Conservation (phyloP, 768 basidiomycete species). For the Mycena albidolilacea region DNA sequence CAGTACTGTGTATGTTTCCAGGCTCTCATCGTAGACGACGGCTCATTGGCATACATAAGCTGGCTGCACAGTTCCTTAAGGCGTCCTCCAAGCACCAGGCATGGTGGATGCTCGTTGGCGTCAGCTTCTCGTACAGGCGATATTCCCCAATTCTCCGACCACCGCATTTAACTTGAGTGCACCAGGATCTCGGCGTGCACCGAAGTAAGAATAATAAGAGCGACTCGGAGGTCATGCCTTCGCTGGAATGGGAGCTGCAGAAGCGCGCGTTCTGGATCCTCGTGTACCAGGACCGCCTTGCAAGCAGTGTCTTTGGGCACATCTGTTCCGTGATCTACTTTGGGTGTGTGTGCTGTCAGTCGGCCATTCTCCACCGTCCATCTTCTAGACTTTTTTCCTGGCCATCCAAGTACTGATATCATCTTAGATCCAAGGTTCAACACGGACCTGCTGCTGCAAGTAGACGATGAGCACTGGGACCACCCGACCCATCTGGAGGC, state of each 20-base stretch:
- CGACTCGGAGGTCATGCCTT: neutral
- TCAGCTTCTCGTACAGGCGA: neutral
- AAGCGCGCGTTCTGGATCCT: slow-evolving; percentile 7
- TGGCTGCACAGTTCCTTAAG: neutral
- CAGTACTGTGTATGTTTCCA: neutral
- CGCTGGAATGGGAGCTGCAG: neutral
- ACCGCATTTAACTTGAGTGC: neutral
- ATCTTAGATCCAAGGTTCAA: neutral
- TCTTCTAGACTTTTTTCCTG: neutral
- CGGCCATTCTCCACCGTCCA: too few species aligned
- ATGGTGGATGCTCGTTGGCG: neutral
- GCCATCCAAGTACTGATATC: too few species aligned
- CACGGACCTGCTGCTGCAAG: neutral
- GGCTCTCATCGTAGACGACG: too few species aligned
- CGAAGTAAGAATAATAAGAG: neutral
- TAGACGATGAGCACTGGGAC: slow-evolving; percentile 7
- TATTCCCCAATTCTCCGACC: neutral
- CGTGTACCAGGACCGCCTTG: neutral
- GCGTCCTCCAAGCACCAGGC: neutral
- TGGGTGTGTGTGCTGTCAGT: too few species aligned
- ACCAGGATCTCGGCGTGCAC: neutral
- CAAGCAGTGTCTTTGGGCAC: neutral
- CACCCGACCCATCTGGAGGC: neutral
- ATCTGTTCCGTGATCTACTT: neutral
- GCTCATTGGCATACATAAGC: neutral